A percentile compares a stretch with the other conserved stretches of the same genome.
Evolutionary conservation across 768 basidiomycete genomes (phyloP).

Genomic region (Pleurotus djamor): DNA sequence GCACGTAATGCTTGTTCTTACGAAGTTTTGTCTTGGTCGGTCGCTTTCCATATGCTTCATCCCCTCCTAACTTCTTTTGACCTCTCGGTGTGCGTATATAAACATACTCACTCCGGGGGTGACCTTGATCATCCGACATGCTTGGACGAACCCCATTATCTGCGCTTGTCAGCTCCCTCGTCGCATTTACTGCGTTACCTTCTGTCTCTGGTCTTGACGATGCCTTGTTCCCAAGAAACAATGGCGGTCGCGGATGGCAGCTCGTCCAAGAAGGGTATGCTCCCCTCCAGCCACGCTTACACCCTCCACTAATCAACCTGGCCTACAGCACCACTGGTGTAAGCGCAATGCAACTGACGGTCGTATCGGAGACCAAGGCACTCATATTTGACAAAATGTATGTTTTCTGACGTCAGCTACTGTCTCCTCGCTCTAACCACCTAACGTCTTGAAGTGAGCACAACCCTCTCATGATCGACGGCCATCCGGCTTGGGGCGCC

Average conservation of each 20-base stretch:
- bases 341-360: conserved; percentile 17
- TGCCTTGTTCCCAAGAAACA: neutral
- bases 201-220: neutral
- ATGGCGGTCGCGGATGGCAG: neutral
- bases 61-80: no score
- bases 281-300: neutral
- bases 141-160: neutral
- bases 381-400: conserved; percentile 12
- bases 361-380: conserved; percentile 17
- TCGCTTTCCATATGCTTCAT: neutral
- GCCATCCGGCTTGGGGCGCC: conserved; percentile 43
- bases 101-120: neutral
- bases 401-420: neutral
- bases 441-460: conserved; percentile 12
- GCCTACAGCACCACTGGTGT: conserved; percentile 16
- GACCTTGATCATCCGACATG: neutral
- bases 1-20: neutral
- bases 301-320: neutral
- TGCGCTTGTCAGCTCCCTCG: neutral
- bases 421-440: neutral
- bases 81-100: neutral
- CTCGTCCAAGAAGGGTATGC: neutral
- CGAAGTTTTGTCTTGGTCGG: neutral
- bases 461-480: conserved; percentile 37
- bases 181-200: neutral